Conservation (phyloP, 768 basidiomycete genomes). For the Chalciporus sphaerocephalus region DNA sequence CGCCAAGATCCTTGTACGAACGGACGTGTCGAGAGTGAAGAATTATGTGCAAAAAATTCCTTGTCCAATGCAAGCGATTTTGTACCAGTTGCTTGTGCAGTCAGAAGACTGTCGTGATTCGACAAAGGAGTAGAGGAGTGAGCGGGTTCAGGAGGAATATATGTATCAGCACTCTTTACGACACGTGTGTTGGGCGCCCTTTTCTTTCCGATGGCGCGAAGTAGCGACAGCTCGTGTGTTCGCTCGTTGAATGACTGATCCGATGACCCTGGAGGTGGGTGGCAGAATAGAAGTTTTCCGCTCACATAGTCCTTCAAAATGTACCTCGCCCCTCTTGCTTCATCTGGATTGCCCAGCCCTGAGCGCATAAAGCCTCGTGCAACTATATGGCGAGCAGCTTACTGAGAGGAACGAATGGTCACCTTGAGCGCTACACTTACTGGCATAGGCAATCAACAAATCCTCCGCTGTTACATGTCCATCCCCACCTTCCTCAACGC, state of each 20-base stretch:
- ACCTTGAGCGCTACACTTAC: slow-evolving; percentile 47
- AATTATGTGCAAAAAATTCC: slow-evolving; percentile 70
- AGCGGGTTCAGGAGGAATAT: slow-evolving; percentile 38
- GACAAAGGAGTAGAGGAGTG: not conserved
- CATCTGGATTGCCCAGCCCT: slow-evolving; percentile 96
- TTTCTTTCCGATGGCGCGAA: slow-evolving; percentile 72
- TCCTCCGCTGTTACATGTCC: slow-evolving; percentile 72
- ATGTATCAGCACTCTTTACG: slow-evolving; percentile 79
- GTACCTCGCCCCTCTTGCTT: slow-evolving; percentile 87
- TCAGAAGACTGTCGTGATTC: slow-evolving; percentile 21
- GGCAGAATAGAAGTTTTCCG: slow-evolving; percentile 86
- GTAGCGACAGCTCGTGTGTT: slow-evolving; percentile 58
- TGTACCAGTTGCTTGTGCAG: slow-evolving; percentile 33
- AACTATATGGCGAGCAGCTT: slow-evolving; percentile 48
- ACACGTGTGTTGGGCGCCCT: slow-evolving; percentile 85
- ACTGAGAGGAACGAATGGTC: slow-evolving; percentile 4
- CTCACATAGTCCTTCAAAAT: slow-evolving; percentile 97
- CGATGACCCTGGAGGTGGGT: slow-evolving; percentile 72
- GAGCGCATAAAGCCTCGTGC: slow-evolving; percentile 89
- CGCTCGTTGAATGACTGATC: slow-evolving; percentile 71
- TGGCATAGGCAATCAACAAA: slow-evolving; percentile 84
- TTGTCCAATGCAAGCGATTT: slow-evolving; percentile 73
- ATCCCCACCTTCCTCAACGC: slow-evolving; percentile 80
- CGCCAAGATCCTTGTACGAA: slow-evolving; percentile 58
- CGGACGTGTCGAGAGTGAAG: slow-evolving; percentile 51